A percentile compares a stretch with the other conserved stretches of the same genome.
These are phyloP conservation scores for Penicillium psychrofluorescens DNA, from an alignment of 495 filamentous ascomycete species.

Conservation along the genomic window DNA sequence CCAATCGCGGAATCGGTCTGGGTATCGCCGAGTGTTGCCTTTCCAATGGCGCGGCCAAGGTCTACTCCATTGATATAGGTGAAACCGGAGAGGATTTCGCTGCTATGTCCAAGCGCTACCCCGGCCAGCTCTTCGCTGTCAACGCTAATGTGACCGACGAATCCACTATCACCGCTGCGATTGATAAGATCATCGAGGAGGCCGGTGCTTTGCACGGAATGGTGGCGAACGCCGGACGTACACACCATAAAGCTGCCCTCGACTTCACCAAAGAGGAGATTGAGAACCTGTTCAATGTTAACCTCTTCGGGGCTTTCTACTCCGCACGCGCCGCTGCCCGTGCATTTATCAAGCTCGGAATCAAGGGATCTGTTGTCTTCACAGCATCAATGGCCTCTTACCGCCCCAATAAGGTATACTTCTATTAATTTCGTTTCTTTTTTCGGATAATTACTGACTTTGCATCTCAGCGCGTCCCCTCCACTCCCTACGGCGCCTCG, in stretches of 20 bases:
- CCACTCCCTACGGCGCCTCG: slow-evolving; percentile 25
- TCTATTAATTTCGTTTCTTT: neutral
- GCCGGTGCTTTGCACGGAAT: slow-evolving; percentile 29
- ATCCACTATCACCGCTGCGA: slow-evolving; percentile 24
- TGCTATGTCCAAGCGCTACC: slow-evolving; percentile 19
- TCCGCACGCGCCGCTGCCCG: slow-evolving; percentile 26
- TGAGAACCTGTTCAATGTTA: slow-evolving; percentile 33
- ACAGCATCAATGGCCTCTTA: slow-evolving; percentile 42
- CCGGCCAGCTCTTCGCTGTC: slow-evolving; percentile 23
- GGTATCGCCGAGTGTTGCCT: slow-evolving; percentile 34
- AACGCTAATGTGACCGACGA: slow-evolving; percentile 31
- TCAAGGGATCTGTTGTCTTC: slow-evolving; percentile 38
- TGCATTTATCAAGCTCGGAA: slow-evolving; percentile 34
- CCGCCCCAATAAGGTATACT: slow-evolving; percentile 32
- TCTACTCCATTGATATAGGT: slow-evolving; percentile 36
- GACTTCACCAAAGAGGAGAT: slow-evolving; percentile 35
- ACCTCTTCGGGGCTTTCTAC: slow-evolving; percentile 36
- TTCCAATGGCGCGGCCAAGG: slow-evolving; percentile 25
- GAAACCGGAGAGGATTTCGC: slow-evolving; percentile 31
- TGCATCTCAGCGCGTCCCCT: slow-evolving; percentile 20
- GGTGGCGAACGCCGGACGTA: slow-evolving; percentile 37
- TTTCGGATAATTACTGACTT: neutral
- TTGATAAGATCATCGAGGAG: slow-evolving; percentile 28
- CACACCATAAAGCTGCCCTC: slow-evolving; percentile 36
- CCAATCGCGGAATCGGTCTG: slow-evolving; percentile 31